Conservation (phyloP, 2,329 filamentous ascomycete species). For the Biscogniauxia mediterranea region DNA sequence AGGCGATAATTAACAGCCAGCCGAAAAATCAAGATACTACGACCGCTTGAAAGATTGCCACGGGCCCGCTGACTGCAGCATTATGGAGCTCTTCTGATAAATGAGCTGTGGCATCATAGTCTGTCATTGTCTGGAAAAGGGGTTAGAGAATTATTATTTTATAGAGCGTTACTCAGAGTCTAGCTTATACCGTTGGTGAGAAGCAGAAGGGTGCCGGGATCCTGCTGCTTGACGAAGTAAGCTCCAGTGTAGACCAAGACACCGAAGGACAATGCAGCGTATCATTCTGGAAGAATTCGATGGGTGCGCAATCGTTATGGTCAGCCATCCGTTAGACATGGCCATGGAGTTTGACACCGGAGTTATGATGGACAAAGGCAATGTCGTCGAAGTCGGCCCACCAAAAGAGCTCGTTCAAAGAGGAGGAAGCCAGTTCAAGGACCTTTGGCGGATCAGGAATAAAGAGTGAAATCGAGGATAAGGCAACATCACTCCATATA, state of each 20-base stretch:
- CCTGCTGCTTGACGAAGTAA: slow-evolving; percentile 10
- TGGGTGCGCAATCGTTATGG: slow-evolving; percentile 40
- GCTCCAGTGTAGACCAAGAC: slow-evolving; percentile 6
- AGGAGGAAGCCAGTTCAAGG: slow-evolving; percentile 30
- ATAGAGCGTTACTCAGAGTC: neutral
- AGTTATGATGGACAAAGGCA: slow-evolving; percentile 43
- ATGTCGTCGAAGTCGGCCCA: slow-evolving; percentile 38
- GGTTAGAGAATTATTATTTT: neutral
- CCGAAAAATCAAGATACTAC: slow-evolving; percentile 58
- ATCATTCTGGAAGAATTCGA: slow-evolving; percentile 6
- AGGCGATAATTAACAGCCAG: slow-evolving; percentile 61
- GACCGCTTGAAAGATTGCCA: slow-evolving; percentile 59
- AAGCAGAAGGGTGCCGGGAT: neutral
- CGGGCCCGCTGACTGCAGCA: slow-evolving; percentile 57
- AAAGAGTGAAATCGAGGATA: neutral
- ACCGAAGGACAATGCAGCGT: slow-evolving; percentile 6
- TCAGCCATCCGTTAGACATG: slow-evolving; percentile 29
- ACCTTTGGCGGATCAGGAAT: slow-evolving; percentile 32
- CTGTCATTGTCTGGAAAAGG: slow-evolving; percentile 55
- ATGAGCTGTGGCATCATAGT: slow-evolving; percentile 66
- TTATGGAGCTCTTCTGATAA: slow-evolving; percentile 68
- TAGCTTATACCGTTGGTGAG: neutral
- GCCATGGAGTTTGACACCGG: slow-evolving; percentile 45
- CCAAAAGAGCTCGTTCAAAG: slow-evolving; percentile 25
- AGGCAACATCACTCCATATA: neutral